phyloP scores from a whole-genome alignment of 805 yeast genomes.

The Wickerhamomyces hampshirensis region DNA sequence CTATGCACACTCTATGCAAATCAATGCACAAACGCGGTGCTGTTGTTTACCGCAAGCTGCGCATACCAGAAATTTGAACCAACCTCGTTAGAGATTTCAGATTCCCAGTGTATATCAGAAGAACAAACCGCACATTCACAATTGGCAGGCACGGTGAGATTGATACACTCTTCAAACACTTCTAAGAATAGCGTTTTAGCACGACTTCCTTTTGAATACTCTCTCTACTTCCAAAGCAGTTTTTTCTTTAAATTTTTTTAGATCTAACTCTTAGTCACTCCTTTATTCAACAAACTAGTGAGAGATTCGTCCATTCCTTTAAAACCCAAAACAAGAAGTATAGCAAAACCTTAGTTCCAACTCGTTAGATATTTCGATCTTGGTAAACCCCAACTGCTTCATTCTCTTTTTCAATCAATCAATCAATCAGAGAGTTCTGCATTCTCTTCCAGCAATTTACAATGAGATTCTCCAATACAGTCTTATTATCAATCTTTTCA shows the following conservation, averaged over 20 bases:
- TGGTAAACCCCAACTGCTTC: background rate
- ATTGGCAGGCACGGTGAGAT: background rate
- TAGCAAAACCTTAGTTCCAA: too few relatives aligned
- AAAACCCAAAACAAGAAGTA: conserved; percentile 9
- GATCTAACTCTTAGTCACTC: conserved; percentile 13
- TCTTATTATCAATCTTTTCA: conserved; percentile 19
- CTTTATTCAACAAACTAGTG: conserved; percentile 7
- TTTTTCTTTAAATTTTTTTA: too few relatives aligned
- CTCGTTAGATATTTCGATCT: too few relatives aligned
- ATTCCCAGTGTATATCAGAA: background rate
- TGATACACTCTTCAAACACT: too few relatives aligned
- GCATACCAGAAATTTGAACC: background rate
- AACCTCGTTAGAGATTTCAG: background rate
- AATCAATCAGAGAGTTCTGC: too few relatives aligned
- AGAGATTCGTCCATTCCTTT: conserved; percentile 16
- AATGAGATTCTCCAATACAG: conserved; percentile 22
- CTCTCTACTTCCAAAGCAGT: too few relatives aligned
- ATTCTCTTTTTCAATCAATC: background rate
- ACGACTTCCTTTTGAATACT: too few relatives aligned
- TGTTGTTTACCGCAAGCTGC: background rate
- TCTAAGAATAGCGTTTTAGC: too few relatives aligned
- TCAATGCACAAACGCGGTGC: background rate
- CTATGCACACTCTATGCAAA: background rate
- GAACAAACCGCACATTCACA: background rate
- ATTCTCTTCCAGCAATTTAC: background rate